These are phyloP conservation scores for Vaucheria bursata DNA, from an alignment of 352 stramenopile species.

Conservation along the genomic window DNA sequence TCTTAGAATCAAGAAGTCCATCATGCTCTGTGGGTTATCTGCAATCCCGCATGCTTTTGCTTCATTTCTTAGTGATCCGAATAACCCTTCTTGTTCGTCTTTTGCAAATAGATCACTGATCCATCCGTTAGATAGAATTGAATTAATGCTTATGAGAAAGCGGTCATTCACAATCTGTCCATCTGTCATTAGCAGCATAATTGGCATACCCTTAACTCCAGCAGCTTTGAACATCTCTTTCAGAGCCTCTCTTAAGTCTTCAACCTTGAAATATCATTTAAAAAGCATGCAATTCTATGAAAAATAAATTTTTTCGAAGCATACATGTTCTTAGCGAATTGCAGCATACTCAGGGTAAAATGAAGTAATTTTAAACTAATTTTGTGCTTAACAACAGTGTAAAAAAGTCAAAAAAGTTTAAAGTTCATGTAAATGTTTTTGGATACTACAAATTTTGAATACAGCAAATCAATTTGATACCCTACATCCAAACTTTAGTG, in stretches of 20 bases:
- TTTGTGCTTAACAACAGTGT: too few species aligned
- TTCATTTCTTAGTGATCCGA: conserved; percentile 79
- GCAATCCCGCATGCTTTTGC: conserved; percentile 84
- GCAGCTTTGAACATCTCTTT: conserved; percentile 89
- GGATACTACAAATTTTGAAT: too few species aligned
- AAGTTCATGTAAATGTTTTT: too few species aligned
- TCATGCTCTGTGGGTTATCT: conserved; percentile 81
- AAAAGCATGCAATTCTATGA: too few species aligned
- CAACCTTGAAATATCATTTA: conserved; percentile 55
- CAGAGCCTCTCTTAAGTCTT: conserved; percentile 92
- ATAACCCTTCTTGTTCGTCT: conserved; percentile 85
- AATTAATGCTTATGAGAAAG: conserved; percentile 98
- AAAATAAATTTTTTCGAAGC: neutral
- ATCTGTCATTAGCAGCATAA: conserved; percentile 95
- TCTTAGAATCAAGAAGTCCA: conserved; percentile 81
- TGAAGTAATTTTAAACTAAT: too few species aligned
- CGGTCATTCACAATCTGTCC: conserved; percentile 95
- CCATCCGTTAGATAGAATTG: conserved; percentile 88
- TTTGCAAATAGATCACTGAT: conserved; percentile 93
- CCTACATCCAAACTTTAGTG: too few species aligned
- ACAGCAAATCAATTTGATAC: too few species aligned
- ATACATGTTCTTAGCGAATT: too few species aligned
- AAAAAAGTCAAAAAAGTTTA: too few species aligned
- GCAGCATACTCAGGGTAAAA: too few species aligned
- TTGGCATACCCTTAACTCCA: conserved; percentile 80